Evolutionary conservation across 306 rosid genomes (phyloP).

Genomic region (Quercus mongolica): DNA sequence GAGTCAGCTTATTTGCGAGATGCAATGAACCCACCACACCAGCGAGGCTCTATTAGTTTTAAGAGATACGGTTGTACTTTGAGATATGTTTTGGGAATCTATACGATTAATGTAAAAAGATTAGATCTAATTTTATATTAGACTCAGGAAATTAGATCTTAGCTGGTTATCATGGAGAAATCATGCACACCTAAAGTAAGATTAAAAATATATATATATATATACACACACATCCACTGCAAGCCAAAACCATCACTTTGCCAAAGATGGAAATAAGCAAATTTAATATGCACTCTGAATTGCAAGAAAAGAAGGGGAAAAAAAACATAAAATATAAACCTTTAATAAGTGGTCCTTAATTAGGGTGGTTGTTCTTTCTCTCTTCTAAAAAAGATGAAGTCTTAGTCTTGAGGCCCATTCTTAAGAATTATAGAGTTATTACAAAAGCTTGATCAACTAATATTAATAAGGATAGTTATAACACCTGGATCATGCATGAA

Average conservation of each 20-base stretch:
- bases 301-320: not conserved
- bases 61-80: slow-evolving; percentile 49
- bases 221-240: too few relatives aligned
- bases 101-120: slow-evolving; percentile 10
- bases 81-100: slow-evolving; percentile 37
- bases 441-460: too few relatives aligned
- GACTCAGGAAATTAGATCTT: slow-evolving; percentile 25
- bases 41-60: slow-evolving; percentile 14
- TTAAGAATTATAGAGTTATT: too few relatives aligned
- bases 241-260: not conserved
- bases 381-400: too few relatives aligned
- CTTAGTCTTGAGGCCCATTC: too few relatives aligned
- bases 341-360: too few relatives aligned
- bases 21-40: slow-evolving; percentile 39
- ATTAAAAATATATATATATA: not conserved
- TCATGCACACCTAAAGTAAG: slow-evolving; percentile 21
- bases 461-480: too few relatives aligned
- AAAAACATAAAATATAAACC: too few relatives aligned
- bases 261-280: not conserved
- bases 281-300: not conserved
- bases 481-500: too few relatives aligned
- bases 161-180: slow-evolving; percentile 25
- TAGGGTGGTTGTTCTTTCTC: too few relatives aligned
- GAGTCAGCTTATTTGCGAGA: slow-evolving; percentile 15
- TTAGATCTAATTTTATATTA: slow-evolving; percentile 16